phyloP scores from a whole-genome alignment of 805 yeast species.

The Saccharomycopsis oosterbeekiorum region DNA sequence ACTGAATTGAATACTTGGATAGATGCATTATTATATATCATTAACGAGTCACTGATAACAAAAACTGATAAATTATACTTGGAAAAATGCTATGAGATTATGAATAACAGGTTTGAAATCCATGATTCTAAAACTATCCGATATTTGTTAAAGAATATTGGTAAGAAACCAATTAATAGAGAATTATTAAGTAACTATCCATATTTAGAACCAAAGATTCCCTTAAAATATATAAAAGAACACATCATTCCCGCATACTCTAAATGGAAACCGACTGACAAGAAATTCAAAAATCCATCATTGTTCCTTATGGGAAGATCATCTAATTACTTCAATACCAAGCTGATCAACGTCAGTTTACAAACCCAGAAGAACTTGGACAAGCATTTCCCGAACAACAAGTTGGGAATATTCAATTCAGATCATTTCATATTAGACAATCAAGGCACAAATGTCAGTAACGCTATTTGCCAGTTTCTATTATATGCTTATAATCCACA shows the following conservation, averaged over 20 bases:
- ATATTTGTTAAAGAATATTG: constrained; percentile 5
- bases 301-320: constrained; percentile 17
- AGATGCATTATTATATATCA: constrained; percentile 4
- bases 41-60: constrained; percentile 4
- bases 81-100: constrained; percentile 5
- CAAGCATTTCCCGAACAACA: constrained; percentile 22
- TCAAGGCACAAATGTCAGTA: constrained; percentile 13
- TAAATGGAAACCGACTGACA: constrained; percentile 3
- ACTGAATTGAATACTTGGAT: constrained; percentile 6
- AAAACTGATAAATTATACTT: constrained; percentile 13
- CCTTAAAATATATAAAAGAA: constrained; percentile 5
- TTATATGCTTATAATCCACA: constrained; percentile 10
- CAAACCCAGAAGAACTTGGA: constrained; percentile 14
- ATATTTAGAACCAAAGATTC: constrained; percentile 13
- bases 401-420: constrained; percentile 23
- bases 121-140: neutral
- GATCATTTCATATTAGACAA: constrained; percentile 21
- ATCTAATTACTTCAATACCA: neutral
- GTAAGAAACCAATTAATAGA: constrained; percentile 2
- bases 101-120: constrained; percentile 9
- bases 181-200: neutral
- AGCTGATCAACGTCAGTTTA: neutral
- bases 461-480: constrained; percentile 16
- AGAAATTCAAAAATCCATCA: constrained; percentile 4
- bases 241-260: neutral